Base-by-base conservation (phyloP, 1,284 basidiomycete species). In the Ceratobasidium papillatum region DNA sequence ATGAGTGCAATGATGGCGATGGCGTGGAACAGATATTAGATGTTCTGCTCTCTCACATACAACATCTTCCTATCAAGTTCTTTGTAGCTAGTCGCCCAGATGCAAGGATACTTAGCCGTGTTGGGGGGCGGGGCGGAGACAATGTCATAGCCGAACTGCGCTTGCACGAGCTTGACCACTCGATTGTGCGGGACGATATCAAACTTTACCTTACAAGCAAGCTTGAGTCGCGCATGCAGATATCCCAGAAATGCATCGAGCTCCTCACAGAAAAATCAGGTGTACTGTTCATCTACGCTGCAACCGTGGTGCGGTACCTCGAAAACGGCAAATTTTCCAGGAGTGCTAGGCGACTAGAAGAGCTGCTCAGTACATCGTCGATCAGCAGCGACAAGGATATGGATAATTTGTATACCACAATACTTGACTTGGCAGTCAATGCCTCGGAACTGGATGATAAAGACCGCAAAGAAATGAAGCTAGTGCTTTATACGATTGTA, bases 51-150 rank as follows among this genome's bases (percentile, higher is more conserved):
- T 41, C 52, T 1, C 38, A 59, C 17, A 34, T 52, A 11, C n/a
- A 38, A 14, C 27, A 71, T 12, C 68, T 71, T 11, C 38, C 68
- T 0, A 27, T 71, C 54, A 76, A 69, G 72, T 38, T 76, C 4
- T 56, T 76, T 22, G 51, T 76, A 9, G 59, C 75, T 7, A 76
- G 75, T 19, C 62, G 75, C 3, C 75, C 75, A 2, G 75, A 76
- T 30, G 63, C 72, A 19, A 59, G 73, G 45, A 72, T 75, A 17
- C 32, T 32, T 4, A 19, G 38, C 4, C 25, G 45, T 22, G 59
- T 71, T n/a, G 25, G 68, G 8, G 25, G 30, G 8, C 27, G 27
- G 22, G 14, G 11, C 19, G 36, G 30, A 1, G 52, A 25, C 25
- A 11, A 47, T 7, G 19, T 7, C 3, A 19, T 25, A 22, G 25